phyloP scores from a whole-genome alignment of 2,329 filamentous ascomycete species.

The Pleurostoma richardsiae region DNA sequence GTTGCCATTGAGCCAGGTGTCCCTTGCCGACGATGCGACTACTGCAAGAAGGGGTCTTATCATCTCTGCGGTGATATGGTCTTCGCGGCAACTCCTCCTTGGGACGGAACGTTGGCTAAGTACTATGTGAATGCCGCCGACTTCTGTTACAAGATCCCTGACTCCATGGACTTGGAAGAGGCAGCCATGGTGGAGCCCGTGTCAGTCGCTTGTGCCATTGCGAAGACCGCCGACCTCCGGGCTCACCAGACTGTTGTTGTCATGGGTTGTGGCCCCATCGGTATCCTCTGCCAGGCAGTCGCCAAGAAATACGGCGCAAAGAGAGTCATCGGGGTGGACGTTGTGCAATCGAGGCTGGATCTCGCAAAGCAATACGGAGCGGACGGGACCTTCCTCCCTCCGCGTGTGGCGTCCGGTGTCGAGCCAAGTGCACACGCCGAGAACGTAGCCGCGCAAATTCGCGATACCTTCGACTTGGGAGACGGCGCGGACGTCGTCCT shows the following conservation, averaged over 20 bases:
- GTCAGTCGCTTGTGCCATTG: conserved; percentile 43
- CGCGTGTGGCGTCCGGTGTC: conserved; percentile 15
- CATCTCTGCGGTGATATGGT: conserved; percentile 34
- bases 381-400: conserved; percentile 33
- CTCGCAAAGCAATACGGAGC: conserved; percentile 39
- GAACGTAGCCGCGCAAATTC: conserved; percentile 30
- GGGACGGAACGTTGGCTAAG: conserved; percentile 41
- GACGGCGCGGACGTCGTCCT: conserved; percentile 43
- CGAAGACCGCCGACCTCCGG: conserved; percentile 30
- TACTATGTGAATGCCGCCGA: conserved; percentile 40
- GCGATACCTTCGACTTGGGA: conserved; percentile 27
- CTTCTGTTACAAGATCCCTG: conserved; percentile 38
- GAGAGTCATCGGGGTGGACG: conserved; percentile 40
- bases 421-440: conserved; percentile 30
- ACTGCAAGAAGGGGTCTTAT: conserved; percentile 33
- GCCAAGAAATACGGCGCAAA: conserved; percentile 38
- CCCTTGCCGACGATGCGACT: conserved; percentile 33
- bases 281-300: conserved; percentile 37
- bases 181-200: conserved; percentile 48
- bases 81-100: conserved; percentile 44
- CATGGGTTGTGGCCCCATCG: conserved; percentile 45
- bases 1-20: conserved; percentile 44
- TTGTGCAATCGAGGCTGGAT: conserved; percentile 30
- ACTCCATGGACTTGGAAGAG: conserved; percentile 39
- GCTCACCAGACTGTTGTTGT: conserved; percentile 36